Evolutionary conservation across 106 monocot genomes (phyloP), one percentile per base, ranked within the genome.

Genomic region (Narthecium ossifragum): DNA sequence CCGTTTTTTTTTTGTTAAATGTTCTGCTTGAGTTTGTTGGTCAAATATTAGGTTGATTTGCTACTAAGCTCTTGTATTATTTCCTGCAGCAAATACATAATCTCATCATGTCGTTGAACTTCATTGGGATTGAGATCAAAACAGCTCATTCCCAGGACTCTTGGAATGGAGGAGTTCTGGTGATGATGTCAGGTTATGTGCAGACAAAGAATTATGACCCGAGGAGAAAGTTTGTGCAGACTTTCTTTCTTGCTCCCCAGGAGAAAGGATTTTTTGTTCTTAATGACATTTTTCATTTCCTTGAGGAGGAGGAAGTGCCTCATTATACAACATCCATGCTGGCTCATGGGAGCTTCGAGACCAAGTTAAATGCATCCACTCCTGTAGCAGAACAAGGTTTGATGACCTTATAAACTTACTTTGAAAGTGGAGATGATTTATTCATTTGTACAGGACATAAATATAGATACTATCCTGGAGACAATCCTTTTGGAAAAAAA

Each of bases 231-330:
- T 88, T 88, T 68, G 64, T 73, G 36, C 84, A 88, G 52, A 88
- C 71, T 34, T 83, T 88, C 62, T 74, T 84, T 34, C 76, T 88
- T 60, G 88, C 88, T 41, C 88, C 88, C 18, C 80, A 88, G 64
- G 79, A 77, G 33, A 83, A 80, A 48, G 84, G 84, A 43, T 88
- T 74, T 74, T 88, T 77, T 74, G 68, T 88, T 63, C 80, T 80
- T 21, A 88, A 80, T 34, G 88, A 88, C 57, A 77, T 88, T 18
- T 70, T 83, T 56, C 80, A 88, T 8, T 63, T 88, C 22, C 59
- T 80, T 46, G 83, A 83, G 18, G 79, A 77, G 51, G 84, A 84
- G 38, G 48, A 70, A 1, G 30, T 59, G 9, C 75, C 75, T 49
- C 71, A 78, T 26, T 74, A 63, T 10, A 18, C 51, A 8, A 13